Conservation (phyloP, 1,139 yeast genomes). For the Hanseniaspora sp. region DNA sequence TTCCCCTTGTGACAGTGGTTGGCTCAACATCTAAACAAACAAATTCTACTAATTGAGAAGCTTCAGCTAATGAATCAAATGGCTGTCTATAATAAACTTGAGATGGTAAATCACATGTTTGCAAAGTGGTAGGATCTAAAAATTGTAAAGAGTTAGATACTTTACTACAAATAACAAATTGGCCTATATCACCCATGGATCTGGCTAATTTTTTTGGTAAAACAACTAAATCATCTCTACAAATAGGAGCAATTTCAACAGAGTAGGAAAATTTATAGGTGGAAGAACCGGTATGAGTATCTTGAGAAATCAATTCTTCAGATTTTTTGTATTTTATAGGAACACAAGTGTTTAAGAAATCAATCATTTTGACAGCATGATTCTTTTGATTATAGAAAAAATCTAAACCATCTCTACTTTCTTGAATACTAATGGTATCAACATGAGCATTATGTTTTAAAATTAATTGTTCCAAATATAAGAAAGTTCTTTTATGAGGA, state of each 20-base stretch:
- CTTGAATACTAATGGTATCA: constrained; percentile 88
- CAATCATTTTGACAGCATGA: constrained; percentile 89
- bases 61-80: constrained; percentile 66
- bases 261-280: constrained; percentile 85
- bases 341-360: constrained; percentile 72
- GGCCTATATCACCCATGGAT: constrained; percentile 71
- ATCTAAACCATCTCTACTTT: constrained; percentile 87
- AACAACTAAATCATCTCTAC: constrained; percentile 91
- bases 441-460: constrained; percentile 88
- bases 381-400: constrained; percentile 81
- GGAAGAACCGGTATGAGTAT: constrained; percentile 82
- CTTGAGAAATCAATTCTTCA: constrained; percentile 83
- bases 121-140: constrained; percentile 71
- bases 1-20: constrained; percentile 73
- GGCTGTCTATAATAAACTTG: constrained; percentile 80
- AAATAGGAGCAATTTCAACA: constrained; percentile 91
- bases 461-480: constrained; percentile 87
- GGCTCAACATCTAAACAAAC: constrained; percentile 90
- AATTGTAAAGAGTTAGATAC: constrained; percentile 75
- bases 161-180: constrained; percentile 75
- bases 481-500: constrained; percentile 88
- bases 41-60: constrained; percentile 72
- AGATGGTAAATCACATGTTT: constrained; percentile 67
- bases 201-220: constrained; percentile 78
- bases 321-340: constrained; percentile 82